These are phyloP conservation scores for Coprinopsis cinerea DNA, from an alignment of 768 basidiomycete species.

Conservation along the genomic window DNA sequence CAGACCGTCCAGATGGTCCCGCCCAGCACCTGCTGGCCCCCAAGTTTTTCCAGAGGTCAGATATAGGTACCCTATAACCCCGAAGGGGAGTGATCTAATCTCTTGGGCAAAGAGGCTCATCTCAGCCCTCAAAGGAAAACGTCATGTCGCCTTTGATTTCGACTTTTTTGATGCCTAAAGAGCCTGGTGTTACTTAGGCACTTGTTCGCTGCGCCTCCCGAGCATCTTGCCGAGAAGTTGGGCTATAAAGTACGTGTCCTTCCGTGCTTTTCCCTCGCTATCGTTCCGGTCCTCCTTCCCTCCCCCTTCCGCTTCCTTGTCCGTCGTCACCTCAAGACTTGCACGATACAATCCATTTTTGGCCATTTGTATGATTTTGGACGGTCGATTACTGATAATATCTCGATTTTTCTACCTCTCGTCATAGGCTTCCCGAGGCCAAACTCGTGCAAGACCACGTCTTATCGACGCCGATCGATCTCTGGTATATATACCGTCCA, in stretches of 20 bases:
- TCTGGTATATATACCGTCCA: neutral
- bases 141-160: neutral
- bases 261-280: conserved; percentile 10
- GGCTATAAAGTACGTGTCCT: conserved; percentile 18
- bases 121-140: neutral
- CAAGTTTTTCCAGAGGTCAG: too few relatives aligned
- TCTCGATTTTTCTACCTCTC: too few relatives aligned
- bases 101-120: neutral
- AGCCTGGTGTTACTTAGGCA: conserved; percentile 2
- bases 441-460: neutral
- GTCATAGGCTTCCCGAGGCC: neutral
- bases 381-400: neutral
- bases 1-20: too few relatives aligned
- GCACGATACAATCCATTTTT: conserved; percentile 5
- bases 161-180: neutral
- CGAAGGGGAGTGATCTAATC: too few relatives aligned
- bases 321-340: too few relatives aligned
- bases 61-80: too few relatives aligned
- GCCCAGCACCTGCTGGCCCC: too few relatives aligned
- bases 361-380: neutral
- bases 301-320: conserved; percentile 11
- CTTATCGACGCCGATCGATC: conserved; percentile 1
- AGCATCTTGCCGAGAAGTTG: conserved; percentile 21
- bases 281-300: conserved; percentile 2
- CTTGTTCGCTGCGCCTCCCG: conserved; percentile 11